Evolutionary conservation across 208 protist genomes (phyloP), one percentile per base, ranked within the genome.

Genomic region (Perkinsela sp.): DNA sequence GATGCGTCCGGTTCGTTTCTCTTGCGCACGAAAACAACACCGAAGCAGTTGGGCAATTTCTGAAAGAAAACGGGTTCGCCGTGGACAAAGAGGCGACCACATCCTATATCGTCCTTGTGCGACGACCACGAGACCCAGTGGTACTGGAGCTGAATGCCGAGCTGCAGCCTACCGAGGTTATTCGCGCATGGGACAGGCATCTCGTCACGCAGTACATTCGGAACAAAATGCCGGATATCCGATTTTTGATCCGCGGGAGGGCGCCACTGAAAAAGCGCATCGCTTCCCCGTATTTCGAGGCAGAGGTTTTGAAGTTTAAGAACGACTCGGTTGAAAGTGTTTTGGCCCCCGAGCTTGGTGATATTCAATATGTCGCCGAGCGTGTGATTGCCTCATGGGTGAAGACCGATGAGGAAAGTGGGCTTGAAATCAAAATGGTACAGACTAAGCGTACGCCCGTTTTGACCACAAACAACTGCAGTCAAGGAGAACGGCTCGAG

Each of bases 211-310:
- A 92, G 74, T 92, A 86, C 71, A 73, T 92, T 16, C 86, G 86
- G 31, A 69, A 73, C 16, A 79, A 77, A 75, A 85, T 83, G 79
- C 86, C 86, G 0, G 86, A 92, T 74, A 74, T 92, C 0, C 86
- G 86, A 66, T 86, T 80, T 67, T 68, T 92, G 30, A 80, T 92
- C 1, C 83, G 86, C 0, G 82, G 80, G 2, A 77, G 86, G 0
- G 82, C 88, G 73, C 82, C 86, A 0, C 83, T 89, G 65, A 88
- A 89, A 68, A 89, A 89, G 70, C 79, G 81, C n/a, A 72, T 92
- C 0, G 77, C 78, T 0, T 82, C 88, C 31, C 73, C 80, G 1
- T 90, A 88, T 69, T 48, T 88, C 1, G 83, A 89, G 70, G 48
- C 82, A 0, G 84, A 88, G 40, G 82, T 92, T 66, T 78, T 92